phyloP scores from a whole-genome alignment of 495 filamentous ascomycete genomes.

The Durotheca rogersii region DNA sequence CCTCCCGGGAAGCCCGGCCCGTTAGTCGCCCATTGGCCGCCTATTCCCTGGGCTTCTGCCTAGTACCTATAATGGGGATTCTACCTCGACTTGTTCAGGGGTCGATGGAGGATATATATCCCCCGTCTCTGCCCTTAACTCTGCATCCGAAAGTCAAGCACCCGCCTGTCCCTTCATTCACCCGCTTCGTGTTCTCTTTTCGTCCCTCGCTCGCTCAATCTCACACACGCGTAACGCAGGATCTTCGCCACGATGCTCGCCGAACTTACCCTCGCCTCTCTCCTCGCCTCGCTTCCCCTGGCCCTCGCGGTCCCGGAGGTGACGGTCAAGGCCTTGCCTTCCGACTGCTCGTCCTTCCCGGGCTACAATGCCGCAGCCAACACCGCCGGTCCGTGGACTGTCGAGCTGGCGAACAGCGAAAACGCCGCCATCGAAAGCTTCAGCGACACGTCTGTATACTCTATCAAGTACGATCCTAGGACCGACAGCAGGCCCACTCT shows the following conservation, averaged over 20 bases:
- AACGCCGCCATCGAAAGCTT: constrained; percentile 36
- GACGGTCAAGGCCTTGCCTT: constrained; percentile 25
- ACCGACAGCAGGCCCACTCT: constrained; percentile 22
- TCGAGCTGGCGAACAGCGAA: constrained; percentile 30
- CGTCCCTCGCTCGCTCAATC: no score
- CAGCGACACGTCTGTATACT: constrained; percentile 26
- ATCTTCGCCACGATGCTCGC: constrained; percentile 14
- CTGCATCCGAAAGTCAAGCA: not conserved
- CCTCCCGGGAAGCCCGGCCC: not conserved
- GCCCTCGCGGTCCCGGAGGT: constrained; percentile 28
- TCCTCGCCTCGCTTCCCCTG: constrained; percentile 24
- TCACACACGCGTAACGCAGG: no score
- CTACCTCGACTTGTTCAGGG: constrained; percentile 6
- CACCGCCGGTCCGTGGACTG: constrained; percentile 34
- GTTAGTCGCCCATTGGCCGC: not conserved
- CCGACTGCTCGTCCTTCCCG: constrained; percentile 33
- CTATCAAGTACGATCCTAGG: constrained; percentile 22
- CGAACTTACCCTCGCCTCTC: constrained; percentile 18
- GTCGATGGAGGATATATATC: constrained; percentile 11
- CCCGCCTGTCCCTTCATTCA: not conserved
- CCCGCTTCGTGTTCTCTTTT: not conserved
- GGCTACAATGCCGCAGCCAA: constrained; percentile 30
- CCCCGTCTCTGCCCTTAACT: not conserved
- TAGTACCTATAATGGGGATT: not conserved
- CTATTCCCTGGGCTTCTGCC: not conserved